Conservation (phyloP, 441 rosid genomes). For the Daphne laureola region DNA sequence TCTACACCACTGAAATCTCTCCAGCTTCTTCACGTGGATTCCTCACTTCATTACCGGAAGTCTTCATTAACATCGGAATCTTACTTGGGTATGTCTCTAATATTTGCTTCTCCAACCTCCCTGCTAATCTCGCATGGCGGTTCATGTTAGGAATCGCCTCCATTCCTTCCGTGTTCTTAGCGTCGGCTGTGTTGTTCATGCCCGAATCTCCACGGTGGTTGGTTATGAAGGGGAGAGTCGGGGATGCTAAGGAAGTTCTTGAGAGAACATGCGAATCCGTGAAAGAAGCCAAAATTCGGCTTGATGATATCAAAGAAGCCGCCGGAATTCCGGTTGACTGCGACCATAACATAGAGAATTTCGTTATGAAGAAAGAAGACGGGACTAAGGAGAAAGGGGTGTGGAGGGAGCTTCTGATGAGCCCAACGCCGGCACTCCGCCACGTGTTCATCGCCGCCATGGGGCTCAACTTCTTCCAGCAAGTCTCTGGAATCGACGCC, state of each 20-base stretch:
- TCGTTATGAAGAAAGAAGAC: no score
- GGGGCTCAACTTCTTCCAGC: constrained; percentile 66
- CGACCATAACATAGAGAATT: background rate
- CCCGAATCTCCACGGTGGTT: constrained; percentile 67
- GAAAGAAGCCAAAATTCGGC: constrained; percentile 42
- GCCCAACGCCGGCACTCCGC: constrained; percentile 34
- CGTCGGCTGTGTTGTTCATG: constrained; percentile 31
- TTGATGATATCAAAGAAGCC: constrained; percentile 32
- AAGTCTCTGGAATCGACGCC: constrained; percentile 70
- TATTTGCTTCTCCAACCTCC: constrained; percentile 31
- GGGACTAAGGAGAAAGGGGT: constrained; percentile 24
- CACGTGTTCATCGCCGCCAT: constrained; percentile 47
- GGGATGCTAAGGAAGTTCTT: constrained; percentile 36
- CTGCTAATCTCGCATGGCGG: constrained; percentile 35
- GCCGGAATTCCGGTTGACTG: constrained; percentile 19
- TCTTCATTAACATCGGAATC: constrained; percentile 40
- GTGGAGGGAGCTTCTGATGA: constrained; percentile 41
- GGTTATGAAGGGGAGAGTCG: constrained; percentile 30
- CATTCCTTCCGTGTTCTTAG: constrained; percentile 33
- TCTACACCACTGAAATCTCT: constrained; percentile 42
- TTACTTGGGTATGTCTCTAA: constrained; percentile 37
- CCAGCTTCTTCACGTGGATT: constrained; percentile 44
- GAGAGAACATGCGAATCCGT: constrained; percentile 22
- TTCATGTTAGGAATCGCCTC: constrained; percentile 49
- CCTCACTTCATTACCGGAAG: constrained; percentile 45